phyloP scores from a whole-genome alignment of 305 asterid genomes.

The Fraxinus nigra region DNA sequence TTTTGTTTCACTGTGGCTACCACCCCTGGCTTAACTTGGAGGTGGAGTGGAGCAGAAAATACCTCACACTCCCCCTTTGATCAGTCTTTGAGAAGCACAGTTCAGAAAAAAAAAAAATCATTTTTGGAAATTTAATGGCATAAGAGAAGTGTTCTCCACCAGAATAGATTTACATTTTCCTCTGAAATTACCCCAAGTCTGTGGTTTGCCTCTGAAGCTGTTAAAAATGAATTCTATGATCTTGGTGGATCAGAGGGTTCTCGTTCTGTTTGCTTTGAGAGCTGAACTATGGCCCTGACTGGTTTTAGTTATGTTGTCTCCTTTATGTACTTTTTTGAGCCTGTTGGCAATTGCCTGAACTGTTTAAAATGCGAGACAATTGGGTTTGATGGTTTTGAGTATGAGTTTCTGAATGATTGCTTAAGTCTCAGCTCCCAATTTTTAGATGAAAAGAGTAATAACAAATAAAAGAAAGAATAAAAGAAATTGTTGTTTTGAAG shows the following conservation, averaged over 20 bases:
- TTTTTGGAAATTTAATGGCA: background rate
- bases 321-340: background rate
- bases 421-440: background rate
- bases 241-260: slow-evolving; percentile 21
- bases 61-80: background rate
- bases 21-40: background rate
- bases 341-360: background rate
- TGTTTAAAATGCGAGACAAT: slow-evolving; percentile 14
- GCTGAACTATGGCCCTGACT: background rate
- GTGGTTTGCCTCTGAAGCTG: background rate
- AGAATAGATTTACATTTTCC: background rate
- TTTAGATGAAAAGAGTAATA: background rate
- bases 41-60: background rate
- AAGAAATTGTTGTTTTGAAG: background rate
- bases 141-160: background rate
- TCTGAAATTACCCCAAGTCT: background rate
- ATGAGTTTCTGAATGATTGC: background rate
- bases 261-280: slow-evolving; percentile 9
- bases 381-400: background rate
- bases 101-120: background rate
- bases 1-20: background rate
- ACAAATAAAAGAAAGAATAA: background rate
- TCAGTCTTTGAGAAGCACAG: background rate
- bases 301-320: slow-evolving; percentile 5
- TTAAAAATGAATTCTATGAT: background rate